Evolutionary conservation across 75 land plant genomes (phyloP).

Genomic region (Chamaecyparis obtusa): DNA sequence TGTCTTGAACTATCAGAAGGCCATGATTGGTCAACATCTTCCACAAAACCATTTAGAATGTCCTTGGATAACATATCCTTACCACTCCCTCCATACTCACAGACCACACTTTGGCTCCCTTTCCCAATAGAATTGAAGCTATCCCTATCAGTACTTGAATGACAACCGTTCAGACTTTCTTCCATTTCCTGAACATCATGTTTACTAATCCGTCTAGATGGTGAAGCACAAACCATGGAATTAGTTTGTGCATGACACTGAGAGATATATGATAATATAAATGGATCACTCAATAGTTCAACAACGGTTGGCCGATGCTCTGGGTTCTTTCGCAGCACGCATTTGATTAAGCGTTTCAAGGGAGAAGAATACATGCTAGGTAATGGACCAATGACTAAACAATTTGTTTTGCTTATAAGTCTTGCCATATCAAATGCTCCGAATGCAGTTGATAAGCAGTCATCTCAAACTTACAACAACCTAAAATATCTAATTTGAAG

Average conservation of each 20-base stretch:
- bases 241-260: slow-evolving; percentile 37
- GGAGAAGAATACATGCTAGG: slow-evolving; percentile 86
- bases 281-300: slow-evolving; percentile 65
- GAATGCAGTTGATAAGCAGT: slow-evolving; percentile 96
- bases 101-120: background rate
- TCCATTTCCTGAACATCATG: slow-evolving; percentile 17
- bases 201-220: slow-evolving; percentile 19
- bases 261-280: slow-evolving; percentile 57
- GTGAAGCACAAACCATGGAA: slow-evolving; percentile 1
- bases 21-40: slow-evolving; percentile 15
- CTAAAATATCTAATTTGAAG: slow-evolving; percentile 97
- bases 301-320: slow-evolving; percentile 88
- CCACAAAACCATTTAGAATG: slow-evolving; percentile 6
- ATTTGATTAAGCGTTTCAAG: slow-evolving; percentile 87
- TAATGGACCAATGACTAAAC: slow-evolving; percentile 88
- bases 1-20: slow-evolving; percentile 8
- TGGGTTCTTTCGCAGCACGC: slow-evolving; percentile 95
- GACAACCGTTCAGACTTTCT: slow-evolving; percentile 14
- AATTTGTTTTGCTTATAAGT: slow-evolving; percentile 92
- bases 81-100: slow-evolving; percentile 6
- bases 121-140: slow-evolving; percentile 3
- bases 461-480: slow-evolving; percentile 99
- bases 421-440: slow-evolving; percentile 99
- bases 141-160: slow-evolving; percentile 24
- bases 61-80: slow-evolving; percentile 4